A percentile compares a stretch with the other conserved stretches of the same genome.
Evolutionary conservation across 192 early-diverging fungal genomes (phyloP).

Genomic region (Backusella mclennaniae): DNA sequence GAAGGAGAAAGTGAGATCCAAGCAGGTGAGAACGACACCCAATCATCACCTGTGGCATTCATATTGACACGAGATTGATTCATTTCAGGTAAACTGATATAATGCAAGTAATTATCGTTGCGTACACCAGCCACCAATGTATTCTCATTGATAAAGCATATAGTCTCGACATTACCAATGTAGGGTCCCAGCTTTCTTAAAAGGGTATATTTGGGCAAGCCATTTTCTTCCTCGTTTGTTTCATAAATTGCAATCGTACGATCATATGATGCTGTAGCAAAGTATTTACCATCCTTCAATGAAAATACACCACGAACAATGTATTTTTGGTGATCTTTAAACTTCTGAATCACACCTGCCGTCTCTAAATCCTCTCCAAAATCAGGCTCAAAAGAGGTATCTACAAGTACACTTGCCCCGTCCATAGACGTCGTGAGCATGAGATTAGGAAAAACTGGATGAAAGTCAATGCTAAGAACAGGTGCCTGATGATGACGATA

Average conservation of each 20-base stretch:
- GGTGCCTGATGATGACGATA: conserved; percentile 57
- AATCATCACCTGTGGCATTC: conserved; percentile 70
- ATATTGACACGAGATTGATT: conserved; percentile 55
- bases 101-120: conserved; percentile 73
- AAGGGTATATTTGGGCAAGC: conserved; percentile 13
- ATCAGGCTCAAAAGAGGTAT: conserved; percentile 24
- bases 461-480: conserved; percentile 61
- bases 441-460: conserved; percentile 49
- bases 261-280: conserved; percentile 74
- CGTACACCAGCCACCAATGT: conserved; percentile 61
- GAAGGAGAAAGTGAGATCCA: conserved; percentile 56
- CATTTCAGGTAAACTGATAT: conserved; percentile 50
- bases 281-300: conserved; percentile 45
- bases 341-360: conserved; percentile 47
- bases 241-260: conserved; percentile 63
- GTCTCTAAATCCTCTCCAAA: conserved; percentile 1
- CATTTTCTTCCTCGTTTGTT: not conserved
- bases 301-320: conserved; percentile 63
- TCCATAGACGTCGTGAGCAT: conserved; percentile 60
- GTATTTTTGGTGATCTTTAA: conserved; percentile 72
- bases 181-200: conserved; percentile 27
- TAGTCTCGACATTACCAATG: conserved; percentile 61
- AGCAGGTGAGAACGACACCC: conserved; percentile 83
- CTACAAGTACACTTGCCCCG: conserved; percentile 37
- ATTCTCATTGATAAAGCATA: conserved; percentile 52